Evolutionary conservation across 805 yeast genomes (phyloP).

Genomic region (Ogataea thermomethanolica): DNA sequence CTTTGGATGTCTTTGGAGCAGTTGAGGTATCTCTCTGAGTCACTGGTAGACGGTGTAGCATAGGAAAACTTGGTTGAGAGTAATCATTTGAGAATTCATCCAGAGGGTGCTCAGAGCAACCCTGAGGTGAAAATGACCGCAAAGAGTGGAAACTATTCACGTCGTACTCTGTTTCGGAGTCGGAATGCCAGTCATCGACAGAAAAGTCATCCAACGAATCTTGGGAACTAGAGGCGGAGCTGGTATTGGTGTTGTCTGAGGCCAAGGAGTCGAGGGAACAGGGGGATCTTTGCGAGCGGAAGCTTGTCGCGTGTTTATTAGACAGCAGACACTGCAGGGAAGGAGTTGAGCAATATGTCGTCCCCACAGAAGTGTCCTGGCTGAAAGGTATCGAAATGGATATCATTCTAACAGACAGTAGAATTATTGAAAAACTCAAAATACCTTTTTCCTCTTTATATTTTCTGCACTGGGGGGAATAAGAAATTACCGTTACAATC

Average conservation of each 20-base stretch:
- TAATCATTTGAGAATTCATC: neutral
- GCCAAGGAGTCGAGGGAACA: neutral
- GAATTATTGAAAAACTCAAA: neutral
- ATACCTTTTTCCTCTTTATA: neutral
- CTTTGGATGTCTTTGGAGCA: conserved; percentile 6
- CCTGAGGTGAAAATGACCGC: conserved; percentile 4
- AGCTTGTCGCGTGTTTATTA: conserved; percentile 11
- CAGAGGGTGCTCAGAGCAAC: conserved; percentile 13
- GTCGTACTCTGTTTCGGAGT: conserved; percentile 9
- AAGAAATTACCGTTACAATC: neutral
- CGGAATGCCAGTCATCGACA: conserved; percentile 5
- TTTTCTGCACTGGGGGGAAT: neutral
- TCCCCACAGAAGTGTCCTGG: neutral
- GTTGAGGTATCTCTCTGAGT: neutral
- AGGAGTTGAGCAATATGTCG: conserved; percentile 14
- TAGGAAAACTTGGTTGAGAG: too few species aligned
- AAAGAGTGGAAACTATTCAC: conserved; percentile 8
- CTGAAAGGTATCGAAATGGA: neutral
- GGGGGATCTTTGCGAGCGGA: conserved; percentile 4
- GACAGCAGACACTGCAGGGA: conserved; percentile 15
- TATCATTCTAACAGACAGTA: neutral
- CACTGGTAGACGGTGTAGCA: too few species aligned
- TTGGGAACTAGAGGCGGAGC: conserved; percentile 4
- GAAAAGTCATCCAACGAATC: conserved; percentile 9
- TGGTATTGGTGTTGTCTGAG: conserved; percentile 6